Percentiles rank a stretch among this genome's conserved stretches.
phyloP scores from a whole-genome alignment of 192 early-diverging fungal species.

The Gigaspora rosea region DNA sequence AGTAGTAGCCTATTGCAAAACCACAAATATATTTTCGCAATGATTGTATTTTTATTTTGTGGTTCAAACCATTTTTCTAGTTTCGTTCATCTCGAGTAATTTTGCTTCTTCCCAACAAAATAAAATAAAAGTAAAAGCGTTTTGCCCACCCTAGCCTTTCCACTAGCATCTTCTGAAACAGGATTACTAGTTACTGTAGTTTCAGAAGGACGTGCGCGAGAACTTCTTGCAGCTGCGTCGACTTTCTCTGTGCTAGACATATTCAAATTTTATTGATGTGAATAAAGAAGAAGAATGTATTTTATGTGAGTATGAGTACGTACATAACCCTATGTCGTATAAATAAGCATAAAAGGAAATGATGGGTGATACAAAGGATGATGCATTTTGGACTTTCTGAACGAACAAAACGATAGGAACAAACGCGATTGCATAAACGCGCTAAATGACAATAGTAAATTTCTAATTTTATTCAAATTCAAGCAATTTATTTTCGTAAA shows the following conservation, averaged over 20 bases:
- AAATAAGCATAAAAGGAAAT: too few relatives aligned
- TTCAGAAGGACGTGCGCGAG: conserved; percentile 7
- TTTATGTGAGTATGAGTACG: too few relatives aligned
- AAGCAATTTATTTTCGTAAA: not conserved
- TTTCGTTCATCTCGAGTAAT: conserved; percentile 2
- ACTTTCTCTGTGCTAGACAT: conserved; percentile 13
- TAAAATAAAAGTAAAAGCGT: not conserved
- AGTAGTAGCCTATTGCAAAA: too few relatives aligned
- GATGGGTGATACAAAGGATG: too few relatives aligned
- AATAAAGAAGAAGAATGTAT: too few relatives aligned
- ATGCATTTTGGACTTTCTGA: too few relatives aligned
- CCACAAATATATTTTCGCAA: not conserved
- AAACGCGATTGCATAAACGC: too few relatives aligned
- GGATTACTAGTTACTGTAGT: not conserved
- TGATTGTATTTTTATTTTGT: not conserved
- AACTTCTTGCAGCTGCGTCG: conserved; percentile 2
- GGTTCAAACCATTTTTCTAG: not conserved
- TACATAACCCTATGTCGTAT: too few relatives aligned
- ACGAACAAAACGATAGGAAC: too few relatives aligned
- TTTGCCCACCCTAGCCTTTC: not conserved
- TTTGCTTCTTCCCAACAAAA: not conserved
- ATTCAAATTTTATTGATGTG: not conserved
- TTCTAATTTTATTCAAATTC: not conserved
- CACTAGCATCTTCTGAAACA: not conserved
- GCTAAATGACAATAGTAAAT: too few relatives aligned